Evolutionary conservation across 1,284 basidiomycete genomes (phyloP), one percentile per base, ranked within the genome.

Genomic region (Neolentinus lepideus): DNA sequence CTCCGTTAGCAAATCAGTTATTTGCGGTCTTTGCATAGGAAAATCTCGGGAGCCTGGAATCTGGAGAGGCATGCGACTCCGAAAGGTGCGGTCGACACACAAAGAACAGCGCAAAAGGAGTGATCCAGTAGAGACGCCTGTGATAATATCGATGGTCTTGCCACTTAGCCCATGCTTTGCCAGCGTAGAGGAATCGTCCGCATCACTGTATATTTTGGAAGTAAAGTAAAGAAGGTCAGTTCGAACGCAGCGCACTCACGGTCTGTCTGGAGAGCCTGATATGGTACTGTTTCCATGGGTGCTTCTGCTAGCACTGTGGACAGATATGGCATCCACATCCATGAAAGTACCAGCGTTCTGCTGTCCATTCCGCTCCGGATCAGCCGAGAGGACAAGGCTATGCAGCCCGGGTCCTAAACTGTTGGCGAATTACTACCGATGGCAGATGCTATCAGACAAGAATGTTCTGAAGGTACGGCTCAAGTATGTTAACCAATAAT

Each of bases 271-370:
- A 29, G 47, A 24, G 56, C 21, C 29, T 19, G 52, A 16, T 16
- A 31, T 31, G 3, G 47, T 52, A 29, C 11, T 27, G 29, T 51
- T 50, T n/a, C 12, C 26, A 35, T 50, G 9, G n/a, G n/a, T 52
- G 36, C 54, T 38, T 21, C 55, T 43, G 22, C 36, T 47, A 11
- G 64, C 62, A 22, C 69, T 67, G 62, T 66, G 74, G 3, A 79
- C 68, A 12, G 63, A 65, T 45, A 81, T 66, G 22, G 67, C 69
- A 61, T 80, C 78, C 24, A 80, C 56, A 58, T 76, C 75, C 45
- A 76, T 66, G 60, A 72, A 76, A 9, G 66, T 64, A 2, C 67
- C 66, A 14, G 65, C 66, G 22, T 55, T 54, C 31, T 53, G 26
- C 35, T 57, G 52, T 6, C 63, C 64, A 38, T 52, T 52, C 53